Conservation (phyloP, 2,329 filamentous ascomycete species). For the Coniosporium tulheliwenetii region DNA sequence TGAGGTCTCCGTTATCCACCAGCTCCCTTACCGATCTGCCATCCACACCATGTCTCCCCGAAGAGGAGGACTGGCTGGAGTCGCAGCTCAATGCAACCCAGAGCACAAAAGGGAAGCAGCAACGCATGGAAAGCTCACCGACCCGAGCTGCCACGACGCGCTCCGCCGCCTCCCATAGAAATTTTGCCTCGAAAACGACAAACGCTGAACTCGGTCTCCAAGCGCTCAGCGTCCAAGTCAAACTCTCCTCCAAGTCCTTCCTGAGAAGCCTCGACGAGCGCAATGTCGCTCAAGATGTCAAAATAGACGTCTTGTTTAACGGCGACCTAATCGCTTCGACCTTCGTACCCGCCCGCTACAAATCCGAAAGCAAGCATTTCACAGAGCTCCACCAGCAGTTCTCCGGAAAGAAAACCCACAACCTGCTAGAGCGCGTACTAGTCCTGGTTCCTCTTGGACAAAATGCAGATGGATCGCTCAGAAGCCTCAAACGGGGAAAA, state of each 20-base stretch:
- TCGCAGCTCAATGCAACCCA: too few species aligned
- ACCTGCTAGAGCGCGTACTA: slow-evolving; percentile 28
- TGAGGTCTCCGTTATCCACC: too few species aligned
- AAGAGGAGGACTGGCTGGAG: too few species aligned
- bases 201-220: slow-evolving; percentile 2
- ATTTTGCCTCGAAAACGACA: slow-evolving; percentile 2
- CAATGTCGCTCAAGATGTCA: slow-evolving; percentile 16
- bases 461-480: slow-evolving; percentile 9
- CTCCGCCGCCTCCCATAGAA: slow-evolving; percentile 1
- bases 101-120: too few species aligned
- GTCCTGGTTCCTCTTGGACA: slow-evolving; percentile 17
- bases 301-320: slow-evolving; percentile 33
- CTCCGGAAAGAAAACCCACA: slow-evolving; percentile 21
- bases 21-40: too few species aligned
- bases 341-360: slow-evolving; percentile 9
- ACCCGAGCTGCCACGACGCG: too few species aligned
- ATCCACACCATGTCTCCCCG: too few species aligned
- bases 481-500: slow-evolving; percentile 3
- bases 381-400: slow-evolving; percentile 12
- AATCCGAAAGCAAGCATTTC: slow-evolving; percentile 2
- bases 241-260: slow-evolving; percentile 16
- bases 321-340: slow-evolving; percentile 22
- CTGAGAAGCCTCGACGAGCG: slow-evolving; percentile 2
- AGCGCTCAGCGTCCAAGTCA: slow-evolving; percentile 10
- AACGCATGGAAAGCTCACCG: too few species aligned